Conservation (phyloP, 1,284 basidiomycete genomes). For the Rhodofomes roseus region DNA sequence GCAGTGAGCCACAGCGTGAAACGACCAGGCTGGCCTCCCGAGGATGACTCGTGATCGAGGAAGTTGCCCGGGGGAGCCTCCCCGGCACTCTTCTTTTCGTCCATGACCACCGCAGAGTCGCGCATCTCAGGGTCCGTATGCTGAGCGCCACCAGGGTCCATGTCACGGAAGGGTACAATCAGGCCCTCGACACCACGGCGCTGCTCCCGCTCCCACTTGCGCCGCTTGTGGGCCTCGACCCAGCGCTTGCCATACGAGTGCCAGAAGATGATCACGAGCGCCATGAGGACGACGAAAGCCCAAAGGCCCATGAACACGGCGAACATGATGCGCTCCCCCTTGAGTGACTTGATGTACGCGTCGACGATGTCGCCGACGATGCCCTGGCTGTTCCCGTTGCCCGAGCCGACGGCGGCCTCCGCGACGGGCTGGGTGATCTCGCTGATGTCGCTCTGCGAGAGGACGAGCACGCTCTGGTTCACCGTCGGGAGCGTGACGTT, state of each 20-base stretch:
- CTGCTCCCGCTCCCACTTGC: conserved; percentile 51
- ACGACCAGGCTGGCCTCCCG: conserved; percentile 11
- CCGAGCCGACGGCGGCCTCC: conserved; percentile 72
- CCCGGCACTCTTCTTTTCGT: conserved; percentile 12
- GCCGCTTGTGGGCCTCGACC: conserved; percentile 44
- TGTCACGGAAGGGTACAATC: conserved; percentile 37
- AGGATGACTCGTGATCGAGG: conserved; percentile 34
- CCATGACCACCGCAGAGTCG: neutral
- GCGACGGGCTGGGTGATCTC: conserved; percentile 80
- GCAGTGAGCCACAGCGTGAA: conserved; percentile 27
- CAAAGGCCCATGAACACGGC: conserved; percentile 78
- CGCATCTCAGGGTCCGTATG: neutral
- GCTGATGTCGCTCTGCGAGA: conserved; percentile 67
- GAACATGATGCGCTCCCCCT: conserved; percentile 84
- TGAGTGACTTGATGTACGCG: conserved; percentile 68
- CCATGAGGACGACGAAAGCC: conserved; percentile 75
- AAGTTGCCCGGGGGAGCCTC: conserved; percentile 50
- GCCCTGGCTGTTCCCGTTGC: conserved; percentile 49
- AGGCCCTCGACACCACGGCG: conserved; percentile 41
- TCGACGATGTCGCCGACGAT: conserved; percentile 73
- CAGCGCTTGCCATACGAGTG: conserved; percentile 51
- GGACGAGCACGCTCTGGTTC: conserved; percentile 68
- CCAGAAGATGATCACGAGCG: conserved; percentile 60
- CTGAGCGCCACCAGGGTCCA: conserved; percentile 2
- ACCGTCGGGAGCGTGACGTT: conserved; percentile 74